These are phyloP conservation scores for Chrysophaeum taylorii DNA, from an alignment of 352 stramenopile species.

Conservation along the genomic window DNA sequence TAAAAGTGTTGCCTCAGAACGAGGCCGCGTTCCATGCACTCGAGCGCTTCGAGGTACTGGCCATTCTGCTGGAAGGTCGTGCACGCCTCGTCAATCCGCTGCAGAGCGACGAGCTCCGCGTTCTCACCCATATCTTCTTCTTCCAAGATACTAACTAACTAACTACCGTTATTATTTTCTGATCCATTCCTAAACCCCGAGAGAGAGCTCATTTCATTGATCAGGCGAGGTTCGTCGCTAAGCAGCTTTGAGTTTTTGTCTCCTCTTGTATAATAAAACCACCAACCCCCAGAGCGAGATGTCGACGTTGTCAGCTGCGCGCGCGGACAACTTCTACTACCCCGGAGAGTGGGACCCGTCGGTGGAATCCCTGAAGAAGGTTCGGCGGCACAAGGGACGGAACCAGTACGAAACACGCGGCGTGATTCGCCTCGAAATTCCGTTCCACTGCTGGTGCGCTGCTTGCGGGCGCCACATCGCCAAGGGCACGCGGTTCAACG, in stretches of 20 bases:
- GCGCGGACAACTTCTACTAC: constrained; percentile 95
- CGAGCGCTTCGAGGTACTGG: constrained; percentile 76
- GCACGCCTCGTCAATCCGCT: constrained; percentile 73
- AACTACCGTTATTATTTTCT: too few relatives aligned
- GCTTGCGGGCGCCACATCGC: constrained; percentile 49
- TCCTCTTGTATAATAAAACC: too few relatives aligned
- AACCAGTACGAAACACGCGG: constrained; percentile 75
- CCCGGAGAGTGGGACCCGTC: constrained; percentile 76
- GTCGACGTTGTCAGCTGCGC: constrained; percentile 86
- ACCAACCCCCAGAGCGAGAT: too few relatives aligned
- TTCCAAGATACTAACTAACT: too few relatives aligned
- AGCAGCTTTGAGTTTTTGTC: too few relatives aligned
- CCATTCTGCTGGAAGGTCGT: constrained; percentile 67
- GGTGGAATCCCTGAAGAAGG: constrained; percentile 66
- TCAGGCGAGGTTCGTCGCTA: too few relatives aligned
- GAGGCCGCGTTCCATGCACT: constrained; percentile 81
- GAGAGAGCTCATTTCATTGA: too few relatives aligned
- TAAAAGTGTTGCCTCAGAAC: constrained; percentile 84
- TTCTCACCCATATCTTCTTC: constrained; percentile 25
- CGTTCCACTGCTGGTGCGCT: constrained; percentile 75
- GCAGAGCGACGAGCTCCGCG: constrained; percentile 67
- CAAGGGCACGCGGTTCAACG: constrained; percentile 87
- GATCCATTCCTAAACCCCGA: too few relatives aligned
- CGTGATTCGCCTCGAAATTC: constrained; percentile 94
- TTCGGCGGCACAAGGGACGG: constrained; percentile 60